These are phyloP conservation scores for Barbatosphaeria neglecta DNA, from an alignment of 495 filamentous ascomycete genomes.

Conservation along the genomic window DNA sequence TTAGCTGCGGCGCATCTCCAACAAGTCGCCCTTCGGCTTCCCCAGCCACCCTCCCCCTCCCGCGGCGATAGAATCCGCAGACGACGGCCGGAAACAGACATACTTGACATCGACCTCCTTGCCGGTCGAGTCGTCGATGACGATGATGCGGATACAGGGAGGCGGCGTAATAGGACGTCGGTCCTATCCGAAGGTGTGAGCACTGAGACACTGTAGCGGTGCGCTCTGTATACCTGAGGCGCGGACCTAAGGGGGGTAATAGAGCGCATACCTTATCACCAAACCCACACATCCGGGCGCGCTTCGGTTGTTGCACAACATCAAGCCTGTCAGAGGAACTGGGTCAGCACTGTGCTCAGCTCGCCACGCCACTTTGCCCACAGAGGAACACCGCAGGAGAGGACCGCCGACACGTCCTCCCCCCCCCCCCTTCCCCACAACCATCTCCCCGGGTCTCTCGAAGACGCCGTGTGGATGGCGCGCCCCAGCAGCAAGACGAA, in stretches of 20 bases:
- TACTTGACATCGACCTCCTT: conserved; percentile 88
- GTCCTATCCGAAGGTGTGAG: conserved; percentile 44
- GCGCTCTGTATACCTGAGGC: background rate
- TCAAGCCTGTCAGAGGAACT: conserved; percentile 43
- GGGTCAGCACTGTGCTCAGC: background rate
- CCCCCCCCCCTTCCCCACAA: background rate
- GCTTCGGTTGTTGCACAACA: conserved; percentile 84
- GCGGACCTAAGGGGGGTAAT: conserved; percentile 1
- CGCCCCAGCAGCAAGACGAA: too few species aligned
- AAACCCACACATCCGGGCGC: conserved; percentile 97
- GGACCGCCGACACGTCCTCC: background rate
- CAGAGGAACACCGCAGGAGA: background rate
- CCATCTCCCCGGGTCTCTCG: background rate
- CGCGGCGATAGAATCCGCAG: background rate
- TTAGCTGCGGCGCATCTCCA: too few species aligned
- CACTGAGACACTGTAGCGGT: background rate
- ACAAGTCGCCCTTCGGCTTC: background rate
- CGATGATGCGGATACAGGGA: conserved; percentile 76
- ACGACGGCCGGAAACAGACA: conserved; percentile 21
- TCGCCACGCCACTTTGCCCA: background rate
- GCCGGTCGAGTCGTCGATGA: conserved; percentile 66
- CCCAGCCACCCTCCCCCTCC: background rate
- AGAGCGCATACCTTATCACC: conserved; percentile 87
- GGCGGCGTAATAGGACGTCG: conserved; percentile 92
- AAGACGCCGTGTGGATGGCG: too few species aligned